Evolutionary conservation across 2,329 filamentous ascomycete species (phyloP).

Genomic region (Lasiodiplodia gonubiensis): DNA sequence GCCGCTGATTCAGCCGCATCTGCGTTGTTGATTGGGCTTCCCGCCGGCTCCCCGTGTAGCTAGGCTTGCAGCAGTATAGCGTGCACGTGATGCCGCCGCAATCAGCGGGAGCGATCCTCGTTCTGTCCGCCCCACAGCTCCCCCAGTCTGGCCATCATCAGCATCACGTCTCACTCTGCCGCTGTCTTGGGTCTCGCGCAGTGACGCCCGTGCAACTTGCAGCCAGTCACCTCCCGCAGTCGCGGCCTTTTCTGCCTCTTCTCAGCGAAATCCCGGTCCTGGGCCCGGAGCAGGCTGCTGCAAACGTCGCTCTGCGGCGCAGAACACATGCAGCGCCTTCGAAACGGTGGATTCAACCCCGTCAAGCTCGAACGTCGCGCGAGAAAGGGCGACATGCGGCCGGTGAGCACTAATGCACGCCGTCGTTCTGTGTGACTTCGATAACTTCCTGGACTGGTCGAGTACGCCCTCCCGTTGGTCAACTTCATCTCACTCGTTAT

Average conservation of each 20-base stretch:
- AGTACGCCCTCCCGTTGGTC: not conserved
- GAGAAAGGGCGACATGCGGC: conserved; percentile 27
- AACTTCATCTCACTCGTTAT: not conserved
- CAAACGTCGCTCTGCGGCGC: conserved; percentile 6
- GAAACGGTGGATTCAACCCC: not conserved
- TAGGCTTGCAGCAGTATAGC: too few species aligned
- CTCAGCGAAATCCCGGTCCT: not conserved
- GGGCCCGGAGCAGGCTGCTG: conserved; percentile 10
- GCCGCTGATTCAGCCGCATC: too few species aligned
- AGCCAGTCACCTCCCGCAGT: not conserved
- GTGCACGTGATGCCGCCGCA: too few species aligned
- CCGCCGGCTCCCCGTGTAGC: too few species aligned
- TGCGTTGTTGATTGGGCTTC: too few species aligned
- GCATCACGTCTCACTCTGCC: not conserved
- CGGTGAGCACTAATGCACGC: conserved; percentile 25
- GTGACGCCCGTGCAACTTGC: not conserved
- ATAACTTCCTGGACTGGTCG: not conserved
- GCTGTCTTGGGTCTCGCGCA: not conserved
- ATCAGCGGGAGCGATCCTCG: not conserved
- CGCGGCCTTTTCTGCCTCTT: not conserved
- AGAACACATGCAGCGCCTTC: not conserved
- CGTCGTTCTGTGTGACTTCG: not conserved
- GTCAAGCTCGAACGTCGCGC: conserved; percentile 19
- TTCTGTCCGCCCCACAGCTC: not conserved
- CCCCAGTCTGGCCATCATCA: not conserved